Evolutionary conservation across 306 rosid species (phyloP), one percentile per base, ranked within the genome.

Genomic region (Rosa chinensis): DNA sequence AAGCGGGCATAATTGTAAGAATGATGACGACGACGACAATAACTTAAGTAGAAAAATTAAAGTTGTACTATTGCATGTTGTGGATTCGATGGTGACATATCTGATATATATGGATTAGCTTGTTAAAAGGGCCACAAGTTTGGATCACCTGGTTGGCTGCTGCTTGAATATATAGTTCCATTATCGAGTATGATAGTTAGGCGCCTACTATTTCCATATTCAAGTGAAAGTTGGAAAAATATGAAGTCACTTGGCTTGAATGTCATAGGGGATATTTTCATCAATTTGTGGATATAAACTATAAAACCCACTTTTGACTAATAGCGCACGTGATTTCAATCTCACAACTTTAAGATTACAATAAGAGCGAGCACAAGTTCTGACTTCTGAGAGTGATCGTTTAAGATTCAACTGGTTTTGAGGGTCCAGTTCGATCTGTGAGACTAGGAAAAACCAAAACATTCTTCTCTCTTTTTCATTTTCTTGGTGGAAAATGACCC

Each of bases 261-360:
- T 50, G n/a, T 37, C 52, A n/a, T 23, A 37, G 61, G 70, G 32
- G 6, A n/a, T 28, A 48, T 62, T 49, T 62, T 12, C 10, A 49
- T 42, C 55, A 1, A 13, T 66, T 8, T 16, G 0, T 32, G 2
- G 37, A 5, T 14, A 35, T 42, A 3, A 61, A 35, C 32, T 61
- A 61, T 11, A 13, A 25, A 1, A 37, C 39, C 76, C 72, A 64
- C 81, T 85, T 71, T 70, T 78, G 79, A 79, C 62, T 79, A 58
- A 66, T 48, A 7, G 67, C 67, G 81, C 88, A 78, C 85, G 21
- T 79, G 81, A 66, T 63, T 11, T 76, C 32, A 63, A 44, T 63
- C 61, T 63, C 64, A n/a, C 1, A 53, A 28, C 20, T 72, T 37
- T 50, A 28, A 11, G 66, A 8, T 56, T 56, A 37, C 44, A 10